Evolutionary conservation across 2,329 filamentous ascomycete species (phyloP), one percentile per base, ranked within the genome.

Genomic region (Curvularia lunata): DNA sequence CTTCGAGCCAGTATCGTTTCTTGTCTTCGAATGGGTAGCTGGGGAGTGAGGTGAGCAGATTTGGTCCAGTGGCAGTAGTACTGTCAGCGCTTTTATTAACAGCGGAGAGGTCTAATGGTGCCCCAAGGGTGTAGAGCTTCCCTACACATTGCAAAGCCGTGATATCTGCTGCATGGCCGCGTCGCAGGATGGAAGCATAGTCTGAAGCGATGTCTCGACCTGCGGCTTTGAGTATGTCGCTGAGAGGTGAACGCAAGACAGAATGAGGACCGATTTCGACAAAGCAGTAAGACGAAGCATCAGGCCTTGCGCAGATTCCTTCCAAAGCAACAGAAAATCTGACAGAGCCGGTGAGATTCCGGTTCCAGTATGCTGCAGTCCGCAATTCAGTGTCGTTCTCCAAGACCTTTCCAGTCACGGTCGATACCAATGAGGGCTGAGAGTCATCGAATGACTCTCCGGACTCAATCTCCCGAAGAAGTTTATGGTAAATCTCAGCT

Each of bases 201-300:
- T 59, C 48, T 2, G 34, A 58, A 16, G 32, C 27, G 19, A 56
- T 46, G 3, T 56, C 34, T 25, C 46, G 50, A 9, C 38, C 47
- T 12, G 10, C 13, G 16, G 48, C 13, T 23, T 52, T 58, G 19
- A 67, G 21, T 1, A 59, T 52, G 8, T 64, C 61, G 10, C 40
- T 21, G 0, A 68, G 40, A 6, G 64, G 60, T 13, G 59, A 56
- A 27, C 58, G 54, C 18, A 70, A 30, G 5, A 61, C 59, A 10
- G 41, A 54, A 34, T 67, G 64, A 32, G 66, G 65, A 6, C 67
- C 67, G 5, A 70, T 58, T 43, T 70, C 66, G 10, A 68, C 32
- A 23, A 65, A 46, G 13, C 56, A 32, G 27, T 54, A 54, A 4
- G 49, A 48, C 7, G 55, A 54, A 1, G 50, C 45, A 38, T 49